These are phyloP conservation scores for Neofusicoccum sp. DNA, from an alignment of 2,329 filamentous ascomycete species.

Conservation along the genomic window DNA sequence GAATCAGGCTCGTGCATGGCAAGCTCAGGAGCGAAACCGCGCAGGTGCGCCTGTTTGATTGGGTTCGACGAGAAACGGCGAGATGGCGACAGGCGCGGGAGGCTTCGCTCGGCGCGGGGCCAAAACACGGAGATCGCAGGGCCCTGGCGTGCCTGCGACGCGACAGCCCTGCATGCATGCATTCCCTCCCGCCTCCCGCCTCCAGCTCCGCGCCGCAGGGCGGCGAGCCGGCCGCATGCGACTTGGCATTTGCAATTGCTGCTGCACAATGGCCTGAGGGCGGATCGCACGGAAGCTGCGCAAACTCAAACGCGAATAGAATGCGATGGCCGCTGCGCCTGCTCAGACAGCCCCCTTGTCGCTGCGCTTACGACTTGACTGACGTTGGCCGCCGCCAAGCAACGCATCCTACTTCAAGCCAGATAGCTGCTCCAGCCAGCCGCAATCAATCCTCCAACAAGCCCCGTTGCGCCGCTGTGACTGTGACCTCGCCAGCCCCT, in stretches of 20 bases:
- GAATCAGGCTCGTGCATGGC: not conserved
- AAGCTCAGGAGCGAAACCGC: not conserved
- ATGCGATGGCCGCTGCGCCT: not conserved
- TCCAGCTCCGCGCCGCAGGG: not conserved
- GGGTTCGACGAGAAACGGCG: not conserved
- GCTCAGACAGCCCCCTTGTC: conserved; percentile 10
- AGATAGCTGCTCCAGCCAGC: not conserved
- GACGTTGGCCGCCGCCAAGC: conserved; percentile 17
- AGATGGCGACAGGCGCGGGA: not conserved
- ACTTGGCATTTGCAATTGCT: conserved; percentile 5
- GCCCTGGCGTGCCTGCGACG: not conserved
- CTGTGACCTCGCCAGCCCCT: not conserved
- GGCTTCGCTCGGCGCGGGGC: not conserved
- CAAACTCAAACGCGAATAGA: not conserved
- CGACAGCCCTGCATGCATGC: not conserved
- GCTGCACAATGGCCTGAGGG: not conserved
- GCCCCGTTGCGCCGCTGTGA: not conserved
- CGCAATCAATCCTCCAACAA: not conserved
- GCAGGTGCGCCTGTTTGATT: not conserved
- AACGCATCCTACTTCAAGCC: not conserved
- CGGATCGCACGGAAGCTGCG: not conserved
- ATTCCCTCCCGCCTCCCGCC: not conserved
- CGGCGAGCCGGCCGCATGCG: not conserved
- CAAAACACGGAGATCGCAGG: too few species aligned
- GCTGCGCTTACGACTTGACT: conserved; percentile 17